Base-by-base conservation (phyloP, 148 eudicot genomes). In the Heliamphora exappendiculata region DNA sequence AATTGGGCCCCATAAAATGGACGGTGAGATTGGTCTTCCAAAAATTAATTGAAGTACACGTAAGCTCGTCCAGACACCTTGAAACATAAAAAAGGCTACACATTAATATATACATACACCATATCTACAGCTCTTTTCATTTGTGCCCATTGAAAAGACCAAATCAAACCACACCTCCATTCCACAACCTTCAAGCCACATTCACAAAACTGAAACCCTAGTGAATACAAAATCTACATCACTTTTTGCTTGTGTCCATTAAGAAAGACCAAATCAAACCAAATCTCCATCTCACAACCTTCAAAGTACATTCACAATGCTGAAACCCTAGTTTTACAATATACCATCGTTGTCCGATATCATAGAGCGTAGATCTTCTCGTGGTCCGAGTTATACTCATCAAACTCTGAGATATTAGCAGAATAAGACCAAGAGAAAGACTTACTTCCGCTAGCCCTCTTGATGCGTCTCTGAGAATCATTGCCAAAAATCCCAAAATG, bases 381-480 rank as follows among this genome's bases (percentile, higher is more conserved):
- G 31, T 78, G 85, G 49, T 93, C 96, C 22, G 96, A 88, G 57
- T 93, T 77, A 73, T 83, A 80, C 20, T 92, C 97, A 20, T 91
- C 97, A 13, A 73, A 54, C 36, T 91, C 98, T 0, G 98, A 88
- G 57, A 91, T 79, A 63, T 89, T 79, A 16, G 87, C 89, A 20
- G 98, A 93, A 76, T 87, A 79, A 0, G 98, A 85, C 98, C 93
- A 91, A 4, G 98, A 91, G 72, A 90, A 93, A 36, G 98, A 93
- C 73, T 91, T 93, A 80, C 98, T 91, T 39, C 91, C 90, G 33
- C 87, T 86, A 42, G 90, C 88, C 81, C 93, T 81, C 76, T 80
- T 89, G 66, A 93, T 85, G 55, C 91, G 86, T 76, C 98, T 86
- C 79, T 85, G 98, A 44, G 93, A 91, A 78, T 93, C 97, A 50